Evolutionary conservation across 371 early-diverging fungal genomes (phyloP).

Genomic region (Rhizomucor miehei): DNA sequence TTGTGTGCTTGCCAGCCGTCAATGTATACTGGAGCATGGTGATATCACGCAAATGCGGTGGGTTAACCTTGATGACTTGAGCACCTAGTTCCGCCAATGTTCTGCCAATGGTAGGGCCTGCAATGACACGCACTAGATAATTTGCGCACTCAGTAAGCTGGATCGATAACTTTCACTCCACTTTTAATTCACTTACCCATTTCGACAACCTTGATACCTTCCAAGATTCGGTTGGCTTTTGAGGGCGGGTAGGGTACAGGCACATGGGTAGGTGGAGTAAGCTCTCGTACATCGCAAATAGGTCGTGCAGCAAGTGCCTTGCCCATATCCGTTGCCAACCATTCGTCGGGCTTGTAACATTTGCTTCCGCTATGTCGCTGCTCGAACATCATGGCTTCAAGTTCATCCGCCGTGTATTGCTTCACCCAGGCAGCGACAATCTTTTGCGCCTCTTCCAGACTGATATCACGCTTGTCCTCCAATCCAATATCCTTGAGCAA

Average conservation of each 20-base stretch:
- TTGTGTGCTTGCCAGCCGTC: constrained; percentile 11
- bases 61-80: constrained; percentile 16
- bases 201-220: constrained; percentile 10
- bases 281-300: not conserved
- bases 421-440: not conserved
- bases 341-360: constrained; percentile 13
- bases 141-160: too few species aligned
- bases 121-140: constrained; percentile 6
- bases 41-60: constrained; percentile 15
- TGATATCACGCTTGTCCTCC: not conserved
- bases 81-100: constrained; percentile 20
- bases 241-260: constrained; percentile 3
- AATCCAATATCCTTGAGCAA: constrained; percentile 5
- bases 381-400: constrained; percentile 9
- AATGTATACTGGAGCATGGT: constrained; percentile 9
- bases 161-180: not conserved
- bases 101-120: constrained; percentile 10
- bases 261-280: not conserved
- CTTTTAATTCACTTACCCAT: constrained; percentile 4
- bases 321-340: constrained; percentile 13
- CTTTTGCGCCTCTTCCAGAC: constrained; percentile 1
- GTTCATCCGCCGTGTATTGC: constrained; percentile 8
- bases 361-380: constrained; percentile 10
- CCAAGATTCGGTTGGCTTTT: constrained; percentile 2
- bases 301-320: constrained; percentile 4